Conservation (phyloP, 2,329 filamentous ascomycete genomes). For the Fusarium sp. region DNA sequence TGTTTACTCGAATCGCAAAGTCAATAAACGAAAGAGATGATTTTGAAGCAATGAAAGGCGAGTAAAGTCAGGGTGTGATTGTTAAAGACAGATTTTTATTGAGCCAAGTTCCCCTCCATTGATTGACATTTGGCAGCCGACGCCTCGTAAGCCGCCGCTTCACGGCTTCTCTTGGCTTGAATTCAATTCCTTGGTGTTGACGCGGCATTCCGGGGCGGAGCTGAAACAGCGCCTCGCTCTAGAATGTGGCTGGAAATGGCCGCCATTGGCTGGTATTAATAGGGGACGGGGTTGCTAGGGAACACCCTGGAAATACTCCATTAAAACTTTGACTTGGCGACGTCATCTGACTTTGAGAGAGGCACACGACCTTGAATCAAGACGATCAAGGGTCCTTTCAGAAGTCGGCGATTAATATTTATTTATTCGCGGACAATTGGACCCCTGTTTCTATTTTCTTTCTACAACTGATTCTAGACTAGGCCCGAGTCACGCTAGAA, state of each 20-base stretch:
- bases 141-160: conserved; percentile 40
- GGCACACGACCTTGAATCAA: neutral
- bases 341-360: conserved; percentile 26
- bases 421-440: neutral
- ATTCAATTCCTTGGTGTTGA: conserved; percentile 41
- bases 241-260: conserved; percentile 37
- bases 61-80: neutral
- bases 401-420: neutral
- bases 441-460: neutral
- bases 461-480: neutral
- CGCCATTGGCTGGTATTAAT: conserved; percentile 42
- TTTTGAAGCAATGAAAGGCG: neutral
- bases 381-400: conserved; percentile 3
- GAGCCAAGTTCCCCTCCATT: neutral
- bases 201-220: conserved; percentile 45
- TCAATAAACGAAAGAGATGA: conserved; percentile 10
- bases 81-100: neutral
- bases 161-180: conserved; percentile 28
- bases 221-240: conserved; percentile 43
- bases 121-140: neutral
- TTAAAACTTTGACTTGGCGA: conserved; percentile 10
- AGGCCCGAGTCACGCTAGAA: neutral
- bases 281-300: conserved; percentile 25
- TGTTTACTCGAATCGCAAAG: conserved; percentile 11
- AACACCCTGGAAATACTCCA: conserved; percentile 31